phyloP scores from a whole-genome alignment of 805 yeast species.

The Candida verbasci region DNA sequence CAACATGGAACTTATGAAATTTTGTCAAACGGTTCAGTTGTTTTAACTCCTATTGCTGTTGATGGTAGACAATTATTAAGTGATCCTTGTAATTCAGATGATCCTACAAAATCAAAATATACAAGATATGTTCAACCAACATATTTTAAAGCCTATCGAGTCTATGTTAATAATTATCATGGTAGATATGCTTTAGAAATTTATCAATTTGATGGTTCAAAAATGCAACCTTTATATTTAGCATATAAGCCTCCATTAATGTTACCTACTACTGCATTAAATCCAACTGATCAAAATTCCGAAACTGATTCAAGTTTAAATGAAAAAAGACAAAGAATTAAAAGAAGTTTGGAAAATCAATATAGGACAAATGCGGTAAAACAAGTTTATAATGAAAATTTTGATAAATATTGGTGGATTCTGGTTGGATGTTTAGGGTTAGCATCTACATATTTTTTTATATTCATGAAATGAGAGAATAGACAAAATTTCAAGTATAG shows the following conservation, averaged over 20 bases:
- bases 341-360: conserved; percentile 75
- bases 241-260: conserved; percentile 93
- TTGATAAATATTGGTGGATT: conserved; percentile 54
- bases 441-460: conserved; percentile 32
- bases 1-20: conserved; percentile 85
- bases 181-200: conserved; percentile 77
- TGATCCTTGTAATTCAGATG: conserved; percentile 71
- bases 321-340: conserved; percentile 43
- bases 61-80: conserved; percentile 92
- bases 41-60: conserved; percentile 68
- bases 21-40: conserved; percentile 60
- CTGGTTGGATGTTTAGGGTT: conserved; percentile 43
- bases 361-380: conserved; percentile 70
- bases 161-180: conserved; percentile 70
- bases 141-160: conserved; percentile 51
- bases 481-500: too few species aligned
- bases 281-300: conserved; percentile 61
- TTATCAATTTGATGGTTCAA: conserved; percentile 73
- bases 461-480: conserved; percentile 13
- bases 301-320: conserved; percentile 27
- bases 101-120: conserved; percentile 47
- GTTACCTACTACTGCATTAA: conserved; percentile 90
- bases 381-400: conserved; percentile 27
- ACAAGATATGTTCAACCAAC: conserved; percentile 69
- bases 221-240: conserved; percentile 81